These are phyloP conservation scores for Eimeria zaria DNA, from an alignment of 169 alveolate genomes.

Conservation along the genomic window DNA sequence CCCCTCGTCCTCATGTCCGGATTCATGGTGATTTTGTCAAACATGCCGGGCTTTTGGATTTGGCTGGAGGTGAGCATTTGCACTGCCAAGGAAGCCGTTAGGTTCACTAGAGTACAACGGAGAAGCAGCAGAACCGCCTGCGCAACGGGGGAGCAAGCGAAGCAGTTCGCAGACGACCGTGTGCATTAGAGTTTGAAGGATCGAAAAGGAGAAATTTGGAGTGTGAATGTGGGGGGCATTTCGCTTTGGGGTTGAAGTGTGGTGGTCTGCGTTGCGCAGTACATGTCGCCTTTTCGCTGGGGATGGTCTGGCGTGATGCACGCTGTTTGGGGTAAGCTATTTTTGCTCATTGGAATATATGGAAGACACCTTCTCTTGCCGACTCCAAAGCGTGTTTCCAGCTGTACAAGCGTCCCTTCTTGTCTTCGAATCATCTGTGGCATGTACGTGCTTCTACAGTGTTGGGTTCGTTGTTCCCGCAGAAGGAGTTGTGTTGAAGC, in stretches of 20 bases:
- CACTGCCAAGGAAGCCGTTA: background rate
- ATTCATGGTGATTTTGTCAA: constrained; percentile 77
- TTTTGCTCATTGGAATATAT: background rate
- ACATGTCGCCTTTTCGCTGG: constrained; percentile 85
- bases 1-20: constrained; percentile 84
- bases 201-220: background rate
- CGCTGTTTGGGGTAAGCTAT: constrained; percentile 81
- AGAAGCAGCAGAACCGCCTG: background rate
- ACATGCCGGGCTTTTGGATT: constrained; percentile 83
- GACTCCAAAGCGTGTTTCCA: background rate
- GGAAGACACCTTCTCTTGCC: background rate
- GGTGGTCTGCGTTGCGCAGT: constrained; percentile 53
- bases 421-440: background rate
- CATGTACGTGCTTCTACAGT: background rate
- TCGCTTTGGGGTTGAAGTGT: background rate
- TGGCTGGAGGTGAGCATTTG: constrained; percentile 82
- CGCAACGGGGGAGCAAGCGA: background rate
- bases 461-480: background rate
- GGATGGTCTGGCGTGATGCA: constrained; percentile 86
- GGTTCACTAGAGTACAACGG: background rate
- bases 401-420: background rate
- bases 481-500: constrained; percentile 77
- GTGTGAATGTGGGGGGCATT: background rate
- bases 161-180: background rate
- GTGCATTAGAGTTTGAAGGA: background rate